Conservation (phyloP, 2,329 filamentous ascomycete species). For the Verticillium nonalfalfae region DNA sequence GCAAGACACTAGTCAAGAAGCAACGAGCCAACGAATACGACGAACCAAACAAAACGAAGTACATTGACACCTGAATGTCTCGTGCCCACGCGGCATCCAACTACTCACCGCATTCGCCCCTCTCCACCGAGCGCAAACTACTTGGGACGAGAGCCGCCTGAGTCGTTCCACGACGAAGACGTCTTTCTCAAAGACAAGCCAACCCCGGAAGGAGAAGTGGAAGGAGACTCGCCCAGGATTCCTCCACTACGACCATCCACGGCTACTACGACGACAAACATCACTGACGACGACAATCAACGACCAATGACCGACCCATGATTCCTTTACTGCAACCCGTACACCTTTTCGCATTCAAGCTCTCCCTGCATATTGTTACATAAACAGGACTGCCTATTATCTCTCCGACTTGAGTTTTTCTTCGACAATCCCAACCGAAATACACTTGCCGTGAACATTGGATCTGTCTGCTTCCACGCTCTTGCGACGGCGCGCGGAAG, state of each 20-base stretch:
- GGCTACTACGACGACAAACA: not conserved
- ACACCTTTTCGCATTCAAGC: not conserved
- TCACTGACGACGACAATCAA: no score
- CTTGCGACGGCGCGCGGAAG: not conserved
- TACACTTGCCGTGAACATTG: no score
- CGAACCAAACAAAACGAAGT: not conserved
- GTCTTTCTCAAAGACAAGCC: not conserved
- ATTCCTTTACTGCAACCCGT: not conserved
- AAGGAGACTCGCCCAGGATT: no score
- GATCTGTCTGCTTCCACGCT: no score
- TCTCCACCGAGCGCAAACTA: not conserved
- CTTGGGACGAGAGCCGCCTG: not conserved
- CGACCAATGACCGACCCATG: not conserved
- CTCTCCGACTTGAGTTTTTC: not conserved
- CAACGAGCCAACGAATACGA: not conserved
- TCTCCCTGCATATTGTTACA: not conserved
- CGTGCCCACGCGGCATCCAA: not conserved
- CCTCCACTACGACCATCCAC: not conserved
- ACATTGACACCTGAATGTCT: not conserved
- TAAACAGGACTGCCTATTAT: not conserved
- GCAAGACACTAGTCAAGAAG: not conserved
- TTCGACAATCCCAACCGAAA: not conserved
- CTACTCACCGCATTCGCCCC: not conserved
- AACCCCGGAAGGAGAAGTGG: not conserved
- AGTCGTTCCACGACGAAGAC: not conserved